Evolutionary conservation across 2,329 filamentous ascomycete species (phyloP).

Genomic region (Aciculosporium take): DNA sequence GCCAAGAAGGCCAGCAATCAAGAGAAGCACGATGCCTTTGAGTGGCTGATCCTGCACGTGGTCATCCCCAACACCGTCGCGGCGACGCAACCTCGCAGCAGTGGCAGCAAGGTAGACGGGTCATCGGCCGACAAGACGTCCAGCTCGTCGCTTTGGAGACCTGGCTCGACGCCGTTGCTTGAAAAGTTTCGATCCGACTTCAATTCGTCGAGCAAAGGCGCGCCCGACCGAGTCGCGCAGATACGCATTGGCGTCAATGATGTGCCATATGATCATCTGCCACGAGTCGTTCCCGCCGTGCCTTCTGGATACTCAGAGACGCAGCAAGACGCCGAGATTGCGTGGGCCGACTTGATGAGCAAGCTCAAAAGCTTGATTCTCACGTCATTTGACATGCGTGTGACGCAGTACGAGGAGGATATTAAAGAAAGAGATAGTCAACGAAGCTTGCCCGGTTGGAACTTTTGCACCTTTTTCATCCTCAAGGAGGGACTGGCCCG

Average conservation of each 20-base stretch:
- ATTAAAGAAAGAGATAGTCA: slow-evolving; percentile 89
- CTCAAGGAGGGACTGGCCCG: slow-evolving; percentile 87
- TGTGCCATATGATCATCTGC: slow-evolving; percentile 49
- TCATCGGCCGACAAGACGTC: slow-evolving; percentile 51
- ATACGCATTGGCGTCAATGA: slow-evolving; percentile 64
- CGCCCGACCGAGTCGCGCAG: slow-evolving; percentile 68
- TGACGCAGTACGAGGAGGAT: slow-evolving; percentile 91
- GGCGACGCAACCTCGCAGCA: slow-evolving; percentile 57
- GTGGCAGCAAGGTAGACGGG: slow-evolving; percentile 38
- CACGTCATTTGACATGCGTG: slow-evolving; percentile 76
- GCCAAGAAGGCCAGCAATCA: slow-evolving; percentile 47
- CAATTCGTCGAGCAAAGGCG: slow-evolving; percentile 56
- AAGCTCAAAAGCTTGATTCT: slow-evolving; percentile 83
- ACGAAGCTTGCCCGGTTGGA: slow-evolving; percentile 82
- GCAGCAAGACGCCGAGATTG: slow-evolving; percentile 62
- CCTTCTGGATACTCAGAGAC: slow-evolving; percentile 54
- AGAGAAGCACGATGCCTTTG: slow-evolving; percentile 91
- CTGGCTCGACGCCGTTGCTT: slow-evolving; percentile 66
- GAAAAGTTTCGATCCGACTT: slow-evolving; percentile 89
- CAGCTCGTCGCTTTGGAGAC: slow-evolving; percentile 58
- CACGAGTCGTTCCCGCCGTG: slow-evolving; percentile 47
- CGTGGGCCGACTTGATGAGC: slow-evolving; percentile 70
- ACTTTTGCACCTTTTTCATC: slow-evolving; percentile 98
- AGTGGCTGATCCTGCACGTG: slow-evolving; percentile 90
- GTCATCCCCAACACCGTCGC: slow-evolving; percentile 76